Evolutionary conservation across 495 filamentous ascomycete species (phyloP).

Genomic region (Xylaria sp.): DNA sequence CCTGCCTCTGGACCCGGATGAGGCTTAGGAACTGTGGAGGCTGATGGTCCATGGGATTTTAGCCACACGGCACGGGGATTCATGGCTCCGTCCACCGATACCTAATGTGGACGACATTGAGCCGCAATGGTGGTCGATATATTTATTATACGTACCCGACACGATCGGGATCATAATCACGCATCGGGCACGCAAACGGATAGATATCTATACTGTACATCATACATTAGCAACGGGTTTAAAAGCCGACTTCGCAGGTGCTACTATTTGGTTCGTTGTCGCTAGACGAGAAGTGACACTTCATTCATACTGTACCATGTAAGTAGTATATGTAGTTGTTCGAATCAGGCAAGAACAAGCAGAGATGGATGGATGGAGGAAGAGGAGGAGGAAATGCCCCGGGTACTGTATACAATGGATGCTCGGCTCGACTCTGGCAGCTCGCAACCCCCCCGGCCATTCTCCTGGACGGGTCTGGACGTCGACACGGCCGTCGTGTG

Average conservation of each 20-base stretch:
- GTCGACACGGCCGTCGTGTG: not conserved
- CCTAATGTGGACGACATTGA: constrained; percentile 10
- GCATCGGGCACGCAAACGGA: not conserved
- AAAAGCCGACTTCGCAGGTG: not conserved
- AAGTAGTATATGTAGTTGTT: too few relatives aligned
- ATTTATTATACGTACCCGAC: not conserved
- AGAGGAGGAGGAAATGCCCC: not conserved
- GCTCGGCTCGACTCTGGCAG: too few relatives aligned
- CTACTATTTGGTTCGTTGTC: too few relatives aligned
- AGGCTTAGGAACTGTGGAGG: constrained; percentile 6
- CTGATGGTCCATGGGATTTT: constrained; percentile 1
- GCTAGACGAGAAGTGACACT: too few relatives aligned
- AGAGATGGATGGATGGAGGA: not conserved
- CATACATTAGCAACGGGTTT: not conserved
- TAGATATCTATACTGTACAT: not conserved
- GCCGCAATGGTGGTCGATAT: not conserved
- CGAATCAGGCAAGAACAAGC: not conserved
- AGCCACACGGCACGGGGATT: constrained; percentile 20
- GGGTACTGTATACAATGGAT: too few relatives aligned
- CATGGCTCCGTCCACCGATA: constrained; percentile 4
- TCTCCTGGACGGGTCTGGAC: not conserved
- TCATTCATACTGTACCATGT: too few relatives aligned
- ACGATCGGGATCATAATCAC: not conserved
- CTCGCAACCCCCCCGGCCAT: not conserved
- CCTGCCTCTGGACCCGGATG: not conserved